phyloP scores from a whole-genome alignment of 768 basidiomycete genomes.

The Thelephora ganbajun region DNA sequence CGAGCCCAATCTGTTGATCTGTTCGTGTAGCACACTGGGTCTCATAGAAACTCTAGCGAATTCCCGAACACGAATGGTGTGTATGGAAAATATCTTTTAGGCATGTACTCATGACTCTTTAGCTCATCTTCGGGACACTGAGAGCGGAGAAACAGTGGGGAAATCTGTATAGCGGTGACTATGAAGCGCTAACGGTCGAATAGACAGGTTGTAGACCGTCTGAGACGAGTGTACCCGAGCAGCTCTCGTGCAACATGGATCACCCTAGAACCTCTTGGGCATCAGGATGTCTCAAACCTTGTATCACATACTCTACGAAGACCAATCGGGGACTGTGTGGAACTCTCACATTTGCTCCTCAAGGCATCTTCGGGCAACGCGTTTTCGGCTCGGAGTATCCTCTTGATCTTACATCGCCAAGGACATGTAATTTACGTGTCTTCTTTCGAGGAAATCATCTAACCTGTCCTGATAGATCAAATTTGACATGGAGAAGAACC shows the following conservation, averaged over 20 bases:
- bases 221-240: conserved; percentile 42
- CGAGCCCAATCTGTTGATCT: conserved; percentile 1
- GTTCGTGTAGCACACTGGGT: conserved; percentile 39
- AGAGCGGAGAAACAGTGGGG: conserved; percentile 41
- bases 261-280: conserved; percentile 42
- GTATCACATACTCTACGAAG: conserved; percentile 54
- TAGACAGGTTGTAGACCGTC: conserved; percentile 31
- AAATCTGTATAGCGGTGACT: neutral
- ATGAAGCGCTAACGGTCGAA: conserved; percentile 12
- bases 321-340: conserved; percentile 36
- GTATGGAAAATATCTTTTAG: conserved; percentile 2
- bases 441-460: conserved; percentile 1
- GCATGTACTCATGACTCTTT: neutral
- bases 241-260: conserved; percentile 52
- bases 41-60: conserved; percentile 51
- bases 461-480: conserved; percentile 28
- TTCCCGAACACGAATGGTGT: conserved; percentile 51
- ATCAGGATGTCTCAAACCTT: conserved; percentile 39
- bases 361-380: conserved; percentile 53
- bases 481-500: conserved; percentile 51
- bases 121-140: conserved; percentile 54
- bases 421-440: conserved; percentile 31
- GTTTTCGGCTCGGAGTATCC: conserved; percentile 51
- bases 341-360: conserved; percentile 42
- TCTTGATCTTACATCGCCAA: conserved; percentile 50